These are phyloP conservation scores for Gautieria morchelliformis DNA, from an alignment of 768 basidiomycete species.

Conservation along the genomic window DNA sequence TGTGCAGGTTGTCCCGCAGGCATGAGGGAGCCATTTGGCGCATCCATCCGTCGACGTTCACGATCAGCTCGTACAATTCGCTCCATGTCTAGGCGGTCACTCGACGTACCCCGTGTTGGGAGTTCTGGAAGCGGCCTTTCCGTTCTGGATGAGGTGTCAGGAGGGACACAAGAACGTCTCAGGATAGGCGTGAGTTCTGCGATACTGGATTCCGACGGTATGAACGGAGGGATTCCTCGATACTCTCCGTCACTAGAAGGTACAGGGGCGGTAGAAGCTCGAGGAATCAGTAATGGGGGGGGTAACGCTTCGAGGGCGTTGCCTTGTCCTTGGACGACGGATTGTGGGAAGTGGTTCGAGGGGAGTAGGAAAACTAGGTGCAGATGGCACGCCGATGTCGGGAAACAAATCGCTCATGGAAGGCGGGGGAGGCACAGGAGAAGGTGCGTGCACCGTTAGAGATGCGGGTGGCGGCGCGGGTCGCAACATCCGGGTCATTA, in stretches of 20 bases:
- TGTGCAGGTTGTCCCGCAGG: neutral
- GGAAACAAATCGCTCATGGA: neutral
- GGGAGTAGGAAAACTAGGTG: slow-evolving; percentile 35
- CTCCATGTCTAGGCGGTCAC: neutral
- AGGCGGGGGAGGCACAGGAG: slow-evolving; percentile 26
- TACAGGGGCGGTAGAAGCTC: slow-evolving; percentile 15
- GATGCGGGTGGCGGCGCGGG: slow-evolving; percentile 15
- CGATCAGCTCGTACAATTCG: slow-evolving; percentile 9
- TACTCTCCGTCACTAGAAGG: neutral
- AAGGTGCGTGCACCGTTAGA: slow-evolving; percentile 34
- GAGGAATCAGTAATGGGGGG: slow-evolving; percentile 16
- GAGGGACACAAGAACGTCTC: slow-evolving; percentile 8
- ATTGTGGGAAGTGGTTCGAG: slow-evolving; percentile 16
- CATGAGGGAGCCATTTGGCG: slow-evolving; percentile 9
- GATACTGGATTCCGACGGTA: slow-evolving; percentile 12
- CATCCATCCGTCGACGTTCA: slow-evolving; percentile 10
- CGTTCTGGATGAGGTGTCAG: neutral
- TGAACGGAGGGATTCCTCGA: neutral
- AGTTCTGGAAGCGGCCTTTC: neutral
- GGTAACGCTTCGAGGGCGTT: slow-evolving; percentile 8
- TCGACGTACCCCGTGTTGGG: neutral
- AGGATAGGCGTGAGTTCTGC: slow-evolving; percentile 27
- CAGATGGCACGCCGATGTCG: slow-evolving; percentile 15
- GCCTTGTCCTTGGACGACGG: slow-evolving; percentile 21
- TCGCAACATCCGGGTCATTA: slow-evolving; percentile 22